These are phyloP conservation scores for Gnetum montanum DNA, from an alignment of 75 land plant genomes.

Conservation along the genomic window DNA sequence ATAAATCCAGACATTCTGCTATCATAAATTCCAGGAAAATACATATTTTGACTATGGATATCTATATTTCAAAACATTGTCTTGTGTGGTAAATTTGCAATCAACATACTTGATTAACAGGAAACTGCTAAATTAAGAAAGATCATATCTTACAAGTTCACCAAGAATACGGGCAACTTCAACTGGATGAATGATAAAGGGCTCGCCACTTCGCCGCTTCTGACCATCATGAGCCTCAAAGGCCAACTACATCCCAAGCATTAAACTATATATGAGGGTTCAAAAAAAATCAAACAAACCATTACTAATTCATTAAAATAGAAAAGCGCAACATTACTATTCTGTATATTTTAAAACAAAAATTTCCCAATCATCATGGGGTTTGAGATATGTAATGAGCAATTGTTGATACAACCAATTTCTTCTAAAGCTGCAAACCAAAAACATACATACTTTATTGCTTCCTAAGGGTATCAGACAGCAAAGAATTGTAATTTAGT, in stretches of 20 bases:
- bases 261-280: too few species aligned
- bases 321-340: too few species aligned
- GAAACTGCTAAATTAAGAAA: background rate
- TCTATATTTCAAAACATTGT: background rate
- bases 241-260: constrained; percentile 77
- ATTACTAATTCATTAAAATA: too few species aligned
- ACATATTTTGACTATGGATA: background rate
- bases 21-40: too few species aligned
- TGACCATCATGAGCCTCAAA: constrained; percentile 97
- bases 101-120: background rate
- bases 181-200: constrained; percentile 93
- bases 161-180: constrained; percentile 95
- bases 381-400: too few species aligned
- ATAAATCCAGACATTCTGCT: too few species aligned
- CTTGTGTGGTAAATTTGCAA: background rate
- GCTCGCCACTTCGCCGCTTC: constrained; percentile 92
- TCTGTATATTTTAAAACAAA: too few species aligned
- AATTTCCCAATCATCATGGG: background rate
- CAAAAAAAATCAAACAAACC: background rate
- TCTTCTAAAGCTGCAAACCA: too few species aligned
- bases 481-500: too few species aligned
- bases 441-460: too few species aligned
- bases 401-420: too few species aligned
- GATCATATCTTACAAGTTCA: constrained; percentile 61
- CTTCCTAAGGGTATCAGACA: too few species aligned